Percentiles rank a stretch among this genome's conserved stretches.
Evolutionary conservation across 2,329 filamentous ascomycete species (phyloP).

Genomic region (Botrytis tulipae): DNA sequence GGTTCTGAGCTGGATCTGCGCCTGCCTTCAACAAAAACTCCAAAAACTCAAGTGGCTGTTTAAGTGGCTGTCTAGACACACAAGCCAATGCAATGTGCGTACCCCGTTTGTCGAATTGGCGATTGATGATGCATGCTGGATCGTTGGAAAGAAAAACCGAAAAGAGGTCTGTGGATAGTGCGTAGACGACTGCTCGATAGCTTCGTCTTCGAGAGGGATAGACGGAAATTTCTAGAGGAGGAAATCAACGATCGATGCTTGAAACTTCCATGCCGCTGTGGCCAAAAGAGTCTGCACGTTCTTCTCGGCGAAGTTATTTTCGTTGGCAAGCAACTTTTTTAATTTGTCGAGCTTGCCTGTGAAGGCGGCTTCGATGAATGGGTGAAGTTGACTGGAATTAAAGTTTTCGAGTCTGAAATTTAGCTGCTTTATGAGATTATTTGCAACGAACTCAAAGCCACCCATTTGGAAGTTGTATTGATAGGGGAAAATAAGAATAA

Average conservation of each 20-base stretch:
- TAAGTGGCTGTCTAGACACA: not conserved
- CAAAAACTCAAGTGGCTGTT: not conserved
- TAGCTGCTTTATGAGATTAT: too few species aligned
- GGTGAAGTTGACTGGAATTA: too few species aligned
- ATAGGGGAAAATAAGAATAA: too few species aligned
- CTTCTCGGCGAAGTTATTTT: not conserved
- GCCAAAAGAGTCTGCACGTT: not conserved
- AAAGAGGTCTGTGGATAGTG: not conserved
- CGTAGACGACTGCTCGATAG: not conserved
- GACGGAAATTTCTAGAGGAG: not conserved
- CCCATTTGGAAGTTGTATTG: too few species aligned
- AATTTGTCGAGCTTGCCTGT: too few species aligned
- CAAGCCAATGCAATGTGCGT: not conserved
- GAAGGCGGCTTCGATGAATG: too few species aligned
- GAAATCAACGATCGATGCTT: not conserved
- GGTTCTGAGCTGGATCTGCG: not conserved
- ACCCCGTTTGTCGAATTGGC: not conserved
- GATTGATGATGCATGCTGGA: not conserved
- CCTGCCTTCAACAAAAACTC: not conserved
- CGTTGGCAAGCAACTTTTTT: too few species aligned
- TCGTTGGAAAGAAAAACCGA: not conserved
- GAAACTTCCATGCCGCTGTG: not conserved
- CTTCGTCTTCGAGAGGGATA: not conserved
- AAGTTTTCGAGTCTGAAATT: too few species aligned
- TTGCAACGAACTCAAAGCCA: too few species aligned